Percentiles rank a stretch among this genome's conserved stretches.
These are phyloP conservation scores for Ichthyophthirius multifiliis DNA, from an alignment of 169 alveolate genomes.

Conservation along the genomic window DNA sequence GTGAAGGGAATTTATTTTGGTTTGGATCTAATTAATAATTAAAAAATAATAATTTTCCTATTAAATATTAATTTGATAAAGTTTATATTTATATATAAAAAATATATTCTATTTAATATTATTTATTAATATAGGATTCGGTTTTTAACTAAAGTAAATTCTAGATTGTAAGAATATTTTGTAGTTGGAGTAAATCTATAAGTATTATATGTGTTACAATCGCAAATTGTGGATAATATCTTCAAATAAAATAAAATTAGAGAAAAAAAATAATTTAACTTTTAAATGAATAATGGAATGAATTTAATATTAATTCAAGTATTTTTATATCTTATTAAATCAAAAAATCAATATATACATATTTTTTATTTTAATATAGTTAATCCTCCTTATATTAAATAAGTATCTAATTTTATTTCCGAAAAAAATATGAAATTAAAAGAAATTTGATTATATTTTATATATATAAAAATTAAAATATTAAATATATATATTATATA, in stretches of 20 bases:
- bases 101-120: no score
- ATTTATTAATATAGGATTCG: background rate
- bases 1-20: constrained; percentile 22
- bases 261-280: background rate
- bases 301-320: background rate
- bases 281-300: constrained; percentile 5
- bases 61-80: background rate
- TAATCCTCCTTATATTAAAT: constrained; percentile 9
- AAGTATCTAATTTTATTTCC: background rate
- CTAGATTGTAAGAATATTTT: background rate
- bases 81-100: background rate
- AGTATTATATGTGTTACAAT: background rate
- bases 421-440: constrained; percentile 23
- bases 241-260: background rate
- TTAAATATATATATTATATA: no score
- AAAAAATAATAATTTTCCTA: background rate
- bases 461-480: no score
- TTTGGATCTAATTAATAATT: constrained; percentile 40
- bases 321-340: background rate
- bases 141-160: background rate
- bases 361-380: background rate
- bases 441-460: no score
- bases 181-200: background rate
- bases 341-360: background rate
- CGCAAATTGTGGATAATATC: background rate